A percentile compares a stretch with the other conserved stretches of the same genome.
These are phyloP conservation scores for Taxillus chinensis DNA, from an alignment of 164 flowering plant genomes.

Conservation along the genomic window DNA sequence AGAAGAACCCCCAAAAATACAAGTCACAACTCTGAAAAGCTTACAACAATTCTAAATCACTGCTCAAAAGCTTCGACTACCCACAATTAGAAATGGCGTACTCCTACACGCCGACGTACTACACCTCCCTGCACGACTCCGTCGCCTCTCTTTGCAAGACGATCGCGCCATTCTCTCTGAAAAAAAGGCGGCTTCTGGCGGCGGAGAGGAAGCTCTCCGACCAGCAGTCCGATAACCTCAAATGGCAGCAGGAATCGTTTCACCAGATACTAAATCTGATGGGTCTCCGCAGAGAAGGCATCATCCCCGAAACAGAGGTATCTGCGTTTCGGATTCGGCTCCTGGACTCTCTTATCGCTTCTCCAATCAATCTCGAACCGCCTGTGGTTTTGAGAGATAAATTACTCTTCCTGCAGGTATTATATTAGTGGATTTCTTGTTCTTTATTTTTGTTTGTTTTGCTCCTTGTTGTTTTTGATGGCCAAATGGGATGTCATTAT, in stretches of 20 bases:
- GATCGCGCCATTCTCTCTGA: slow-evolving; percentile 73
- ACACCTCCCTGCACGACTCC: slow-evolving; percentile 77
- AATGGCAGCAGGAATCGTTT: slow-evolving; percentile 96
- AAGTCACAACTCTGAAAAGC: not conserved
- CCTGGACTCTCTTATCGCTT: slow-evolving; percentile 62
- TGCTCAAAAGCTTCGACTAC: not conserved
- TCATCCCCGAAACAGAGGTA: slow-evolving; percentile 53
- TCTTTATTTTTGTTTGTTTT: not conserved
- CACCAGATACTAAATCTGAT: slow-evolving; percentile 76
- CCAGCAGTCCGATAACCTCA: slow-evolving; percentile 79
- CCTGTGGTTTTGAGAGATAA: slow-evolving; percentile 65
- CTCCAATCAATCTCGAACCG: slow-evolving; percentile 51
- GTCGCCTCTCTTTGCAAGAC: slow-evolving; percentile 78
- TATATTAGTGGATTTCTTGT: not conserved
- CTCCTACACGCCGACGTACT: slow-evolving; percentile 78
- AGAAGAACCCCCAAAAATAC: not conserved
- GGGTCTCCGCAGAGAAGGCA: slow-evolving; percentile 80
- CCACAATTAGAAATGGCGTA: slow-evolving; percentile 37
- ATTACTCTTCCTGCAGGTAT: slow-evolving; percentile 81
- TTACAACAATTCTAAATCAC: not conserved
- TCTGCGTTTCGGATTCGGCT: slow-evolving; percentile 53
- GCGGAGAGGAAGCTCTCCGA: slow-evolving; percentile 62
- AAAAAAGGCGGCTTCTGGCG: slow-evolving; percentile 50
- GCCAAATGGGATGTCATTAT: no score
- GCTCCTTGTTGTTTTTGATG: no score